Conservation (phyloP, 202 grass and related monocot species). For the Cymbopogon flexuosus region DNA sequence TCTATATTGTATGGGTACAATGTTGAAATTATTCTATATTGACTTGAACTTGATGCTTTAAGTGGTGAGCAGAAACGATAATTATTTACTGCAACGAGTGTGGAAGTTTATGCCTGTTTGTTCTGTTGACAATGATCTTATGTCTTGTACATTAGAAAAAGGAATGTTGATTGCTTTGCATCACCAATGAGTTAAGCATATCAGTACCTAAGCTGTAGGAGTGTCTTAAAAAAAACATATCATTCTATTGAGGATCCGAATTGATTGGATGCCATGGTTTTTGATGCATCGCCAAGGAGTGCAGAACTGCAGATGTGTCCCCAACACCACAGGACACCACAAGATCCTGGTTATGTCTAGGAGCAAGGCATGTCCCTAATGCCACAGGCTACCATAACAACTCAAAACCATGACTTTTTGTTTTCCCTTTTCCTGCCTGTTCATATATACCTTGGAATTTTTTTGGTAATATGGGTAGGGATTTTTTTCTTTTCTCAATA, state of each 20-base stretch:
- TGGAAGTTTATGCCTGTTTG: neutral
- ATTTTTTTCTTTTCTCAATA: neutral
- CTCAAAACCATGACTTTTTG: neutral
- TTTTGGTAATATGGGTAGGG: neutral
- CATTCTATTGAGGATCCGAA: neutral
- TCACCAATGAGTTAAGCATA: neutral
- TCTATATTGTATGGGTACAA: neutral
- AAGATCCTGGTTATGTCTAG: neutral
- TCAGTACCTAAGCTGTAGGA: neutral
- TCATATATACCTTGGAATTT: neutral
- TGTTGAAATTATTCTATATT: conserved; percentile 7
- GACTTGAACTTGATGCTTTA: neutral
- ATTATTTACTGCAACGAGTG: neutral
- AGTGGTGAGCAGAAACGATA: neutral
- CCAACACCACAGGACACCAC: neutral
- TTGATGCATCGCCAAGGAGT: neutral
- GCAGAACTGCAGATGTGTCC: neutral
- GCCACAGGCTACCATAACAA: neutral
- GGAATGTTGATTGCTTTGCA: neutral
- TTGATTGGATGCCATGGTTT: neutral
- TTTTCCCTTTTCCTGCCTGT: neutral
- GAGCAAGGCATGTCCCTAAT: neutral
- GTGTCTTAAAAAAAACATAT: neutral
- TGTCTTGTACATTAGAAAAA: neutral
- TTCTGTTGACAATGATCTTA: neutral